Evolutionary conservation across 164 flowering plant genomes (phyloP).

Genomic region (Piper betle): DNA sequence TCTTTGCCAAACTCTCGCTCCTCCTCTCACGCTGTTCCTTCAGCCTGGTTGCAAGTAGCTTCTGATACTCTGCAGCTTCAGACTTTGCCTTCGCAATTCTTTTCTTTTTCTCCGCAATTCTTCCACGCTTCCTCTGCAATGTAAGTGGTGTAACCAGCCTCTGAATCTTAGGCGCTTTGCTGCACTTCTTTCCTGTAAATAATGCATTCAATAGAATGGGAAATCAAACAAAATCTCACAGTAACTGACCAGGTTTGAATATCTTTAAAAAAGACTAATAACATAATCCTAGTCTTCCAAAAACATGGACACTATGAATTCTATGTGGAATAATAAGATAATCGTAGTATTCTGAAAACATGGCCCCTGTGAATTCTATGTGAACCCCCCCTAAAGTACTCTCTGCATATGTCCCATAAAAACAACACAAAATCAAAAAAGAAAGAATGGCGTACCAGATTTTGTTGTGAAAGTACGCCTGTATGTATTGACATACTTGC

Average conservation of each 20-base stretch:
- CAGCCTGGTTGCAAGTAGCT: conserved; percentile 36
- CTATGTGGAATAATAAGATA: too few relatives aligned
- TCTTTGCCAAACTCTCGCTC: conserved; percentile 42
- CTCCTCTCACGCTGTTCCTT: conserved; percentile 40
- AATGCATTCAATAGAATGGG: not conserved
- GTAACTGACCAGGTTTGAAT: not conserved
- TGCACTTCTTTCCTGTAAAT: conserved; percentile 24
- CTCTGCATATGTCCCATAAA: not conserved
- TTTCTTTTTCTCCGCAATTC: conserved; percentile 41
- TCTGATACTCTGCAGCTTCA: conserved; percentile 47
- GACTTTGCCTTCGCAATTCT: conserved; percentile 39
- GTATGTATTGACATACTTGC: conserved; percentile 41
- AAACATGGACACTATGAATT: too few relatives aligned
- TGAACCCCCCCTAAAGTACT: too few relatives aligned
- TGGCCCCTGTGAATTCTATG: too few relatives aligned
- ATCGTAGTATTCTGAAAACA: too few relatives aligned
- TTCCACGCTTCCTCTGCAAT: conserved; percentile 35
- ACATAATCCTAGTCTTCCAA: too few relatives aligned
- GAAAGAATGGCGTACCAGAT: conserved; percentile 11
- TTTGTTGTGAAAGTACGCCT: conserved; percentile 24
- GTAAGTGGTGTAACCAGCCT: conserved; percentile 43
- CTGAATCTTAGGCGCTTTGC: conserved; percentile 41
- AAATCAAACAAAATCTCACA: not conserved
- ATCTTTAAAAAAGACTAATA: not conserved
- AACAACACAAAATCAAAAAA: not conserved